Conservation (phyloP, 441 rosid species). For the Bocquillonia castaneifolia region DNA sequence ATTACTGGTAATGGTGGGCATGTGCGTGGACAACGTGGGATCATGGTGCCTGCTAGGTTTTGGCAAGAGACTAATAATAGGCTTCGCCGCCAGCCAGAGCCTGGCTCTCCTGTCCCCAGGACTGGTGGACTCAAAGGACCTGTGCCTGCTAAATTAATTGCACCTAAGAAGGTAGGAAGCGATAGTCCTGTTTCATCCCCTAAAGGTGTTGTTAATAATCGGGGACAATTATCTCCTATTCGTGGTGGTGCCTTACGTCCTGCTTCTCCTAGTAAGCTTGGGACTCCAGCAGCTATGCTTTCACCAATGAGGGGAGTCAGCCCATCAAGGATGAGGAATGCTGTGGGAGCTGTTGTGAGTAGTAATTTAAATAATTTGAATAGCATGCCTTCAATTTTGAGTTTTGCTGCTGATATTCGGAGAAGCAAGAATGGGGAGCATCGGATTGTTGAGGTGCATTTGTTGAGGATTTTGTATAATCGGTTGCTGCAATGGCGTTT, state of each 20-base stretch:
- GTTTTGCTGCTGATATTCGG: slow-evolving; percentile 74
- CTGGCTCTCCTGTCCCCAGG: slow-evolving; percentile 38
- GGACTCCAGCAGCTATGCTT: slow-evolving; percentile 22
- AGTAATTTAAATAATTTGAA: slow-evolving; percentile 27
- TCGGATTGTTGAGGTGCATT: slow-evolving; percentile 55
- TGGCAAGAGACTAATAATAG: slow-evolving; percentile 51
- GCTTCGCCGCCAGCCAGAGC: slow-evolving; percentile 38
- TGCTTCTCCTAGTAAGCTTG: slow-evolving; percentile 70
- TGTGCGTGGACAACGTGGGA: slow-evolving; percentile 31
- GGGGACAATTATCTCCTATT: slow-evolving; percentile 49
- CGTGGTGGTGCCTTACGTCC: slow-evolving; percentile 49
- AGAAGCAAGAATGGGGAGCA: slow-evolving; percentile 64
- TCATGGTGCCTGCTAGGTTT: slow-evolving; percentile 49
- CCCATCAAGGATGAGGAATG: slow-evolving; percentile 62
- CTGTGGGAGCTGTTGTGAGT: slow-evolving; percentile 30
- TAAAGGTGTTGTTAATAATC: slow-evolving; percentile 35
- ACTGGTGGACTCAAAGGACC: slow-evolving; percentile 35
- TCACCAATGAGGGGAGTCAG: slow-evolving; percentile 64
- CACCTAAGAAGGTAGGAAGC: slow-evolving; percentile 40
- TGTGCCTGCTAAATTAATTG: slow-evolving; percentile 34
- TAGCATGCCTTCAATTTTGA: slow-evolving; percentile 54
- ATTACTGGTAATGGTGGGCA: slow-evolving; percentile 28
- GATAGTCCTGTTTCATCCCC: slow-evolving; percentile 59
- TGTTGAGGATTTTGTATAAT: slow-evolving; percentile 65
- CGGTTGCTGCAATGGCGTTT: slow-evolving; percentile 80